These are phyloP conservation scores for Vishniacozyma victoriae DNA, from an alignment of 768 basidiomycete species.

Conservation along the genomic window DNA sequence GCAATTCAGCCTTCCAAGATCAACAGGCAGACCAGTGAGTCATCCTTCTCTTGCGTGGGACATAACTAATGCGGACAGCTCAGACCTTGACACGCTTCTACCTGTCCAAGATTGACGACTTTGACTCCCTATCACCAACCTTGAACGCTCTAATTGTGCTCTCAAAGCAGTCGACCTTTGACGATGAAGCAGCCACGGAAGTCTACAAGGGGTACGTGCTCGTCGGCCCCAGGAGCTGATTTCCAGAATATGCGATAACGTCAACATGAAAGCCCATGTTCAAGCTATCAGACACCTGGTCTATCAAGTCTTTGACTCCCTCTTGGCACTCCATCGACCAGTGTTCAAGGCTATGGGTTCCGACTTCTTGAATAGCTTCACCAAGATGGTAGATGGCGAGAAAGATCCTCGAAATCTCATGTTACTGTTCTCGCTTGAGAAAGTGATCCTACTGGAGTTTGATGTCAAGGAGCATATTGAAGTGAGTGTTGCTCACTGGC, in stretches of 20 bases:
- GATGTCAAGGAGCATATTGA: slow-evolving; percentile 69
- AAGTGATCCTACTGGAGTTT: slow-evolving; percentile 82
- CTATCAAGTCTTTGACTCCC: slow-evolving; percentile 70
- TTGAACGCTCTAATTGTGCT: slow-evolving; percentile 69
- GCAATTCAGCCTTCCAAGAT: slow-evolving; percentile 59
- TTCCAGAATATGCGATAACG: slow-evolving; percentile 52
- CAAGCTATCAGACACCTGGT: slow-evolving; percentile 77
- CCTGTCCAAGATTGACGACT: slow-evolving; percentile 77
- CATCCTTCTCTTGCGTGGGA: not conserved
- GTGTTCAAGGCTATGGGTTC: slow-evolving; percentile 68
- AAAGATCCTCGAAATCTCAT: slow-evolving; percentile 94
- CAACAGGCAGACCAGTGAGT: slow-evolving; percentile 74
- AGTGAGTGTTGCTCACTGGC: slow-evolving; percentile 52
- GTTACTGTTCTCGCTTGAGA: slow-evolving; percentile 77
- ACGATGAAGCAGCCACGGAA: slow-evolving; percentile 59
- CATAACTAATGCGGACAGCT: slow-evolving; percentile 52
- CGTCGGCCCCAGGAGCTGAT: not conserved
- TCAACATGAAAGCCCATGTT: slow-evolving; percentile 73
- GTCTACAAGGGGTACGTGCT: slow-evolving; percentile 59
- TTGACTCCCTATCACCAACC: slow-evolving; percentile 74
- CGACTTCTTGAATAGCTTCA: slow-evolving; percentile 69
- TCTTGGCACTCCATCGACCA: slow-evolving; percentile 68
- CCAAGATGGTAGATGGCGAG: slow-evolving; percentile 80
- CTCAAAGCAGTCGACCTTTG: slow-evolving; percentile 59
- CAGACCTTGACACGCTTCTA: slow-evolving; percentile 78